Evolutionary conservation across 2,329 filamentous ascomycete species (phyloP), one percentile per base, ranked within the genome.

Genomic region (Beauveria sp.): DNA sequence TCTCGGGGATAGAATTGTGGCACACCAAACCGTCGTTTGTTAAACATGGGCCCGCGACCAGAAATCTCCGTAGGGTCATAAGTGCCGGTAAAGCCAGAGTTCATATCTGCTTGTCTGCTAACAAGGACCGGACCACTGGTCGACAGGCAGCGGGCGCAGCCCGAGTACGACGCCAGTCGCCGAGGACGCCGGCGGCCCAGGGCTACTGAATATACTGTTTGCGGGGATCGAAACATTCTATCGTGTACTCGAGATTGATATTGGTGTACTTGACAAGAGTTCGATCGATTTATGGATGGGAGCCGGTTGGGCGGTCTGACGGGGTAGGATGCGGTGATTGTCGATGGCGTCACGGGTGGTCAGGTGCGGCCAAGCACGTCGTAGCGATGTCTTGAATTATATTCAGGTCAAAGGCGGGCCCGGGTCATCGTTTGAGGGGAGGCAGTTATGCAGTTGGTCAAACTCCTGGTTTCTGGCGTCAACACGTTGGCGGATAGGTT

Each of bases 1-100:
- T 85, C 81, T 62, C 82, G 79, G 2, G 85, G 85, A 59, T 87
- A 88, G 70, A 87, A 85, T 56, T 82, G 78, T 2, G 84, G 83
- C 18, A 86, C 83, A 59, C 84, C 84, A 65, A 84, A 82, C 59
- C 73, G 80, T 60, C 76, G 68, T 70, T 83, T 84, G 63, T 73
- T 79, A 70, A 85, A 85, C 79, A 86, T 85, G 44, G 83, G 83
- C 3, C 83, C 83, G 9, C 82, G 78, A 37, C 80, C 79, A n/a
- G 70, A 65, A 22, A 84, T 81, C 59, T 77, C 70, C 37, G 72
- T 72, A 10, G 83, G 83, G 63, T 86, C 83, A 74, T 86, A 86
- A 69, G 72, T 83, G 61, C 78, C 80, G n/a, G 79, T 82, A 67
- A 82, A 86, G 56, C 83, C 82, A 1, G 82, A 81, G 67, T 79